These are phyloP conservation scores for Starmera caribaea DNA, from an alignment of 805 yeast genomes.

Conservation along the genomic window DNA sequence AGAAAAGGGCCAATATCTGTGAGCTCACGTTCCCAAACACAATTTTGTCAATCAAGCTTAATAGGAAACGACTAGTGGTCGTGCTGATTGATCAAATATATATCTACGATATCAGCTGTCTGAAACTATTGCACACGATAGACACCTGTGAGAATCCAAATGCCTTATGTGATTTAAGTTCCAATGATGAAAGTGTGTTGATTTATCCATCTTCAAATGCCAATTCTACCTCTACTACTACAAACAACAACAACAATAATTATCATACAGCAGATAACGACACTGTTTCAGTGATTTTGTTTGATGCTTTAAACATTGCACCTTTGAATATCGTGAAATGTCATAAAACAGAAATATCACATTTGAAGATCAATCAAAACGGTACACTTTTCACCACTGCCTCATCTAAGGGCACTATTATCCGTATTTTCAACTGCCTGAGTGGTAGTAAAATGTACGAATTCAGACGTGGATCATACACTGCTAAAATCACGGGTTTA, in stretches of 20 bases:
- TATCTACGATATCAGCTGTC: slow-evolving; percentile 84
- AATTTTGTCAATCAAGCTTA: slow-evolving; percentile 64
- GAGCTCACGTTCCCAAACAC: slow-evolving; percentile 80
- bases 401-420: slow-evolving; percentile 81
- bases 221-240: slow-evolving; percentile 1
- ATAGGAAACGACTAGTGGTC: slow-evolving; percentile 73
- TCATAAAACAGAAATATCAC: slow-evolving; percentile 69
- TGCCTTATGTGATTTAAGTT: slow-evolving; percentile 21
- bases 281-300: slow-evolving; percentile 45
- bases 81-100: slow-evolving; percentile 73
- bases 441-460: slow-evolving; percentile 49
- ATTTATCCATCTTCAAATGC: slow-evolving; percentile 45
- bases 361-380: slow-evolving; percentile 57
- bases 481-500: slow-evolving; percentile 43
- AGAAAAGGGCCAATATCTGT: slow-evolving; percentile 65
- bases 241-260: background rate
- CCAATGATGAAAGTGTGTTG: slow-evolving; percentile 38
- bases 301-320: slow-evolving; percentile 63
- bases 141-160: slow-evolving; percentile 41
- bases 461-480: slow-evolving; percentile 73
- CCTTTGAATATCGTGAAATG: slow-evolving; percentile 81
- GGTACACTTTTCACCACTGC: slow-evolving; percentile 84
- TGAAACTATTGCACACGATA: slow-evolving; percentile 67
- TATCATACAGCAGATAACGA: background rate
- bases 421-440: slow-evolving; percentile 66